Evolutionary conservation across 805 yeast species (phyloP).

Genomic region (Debaryomyces prosopidis): DNA sequence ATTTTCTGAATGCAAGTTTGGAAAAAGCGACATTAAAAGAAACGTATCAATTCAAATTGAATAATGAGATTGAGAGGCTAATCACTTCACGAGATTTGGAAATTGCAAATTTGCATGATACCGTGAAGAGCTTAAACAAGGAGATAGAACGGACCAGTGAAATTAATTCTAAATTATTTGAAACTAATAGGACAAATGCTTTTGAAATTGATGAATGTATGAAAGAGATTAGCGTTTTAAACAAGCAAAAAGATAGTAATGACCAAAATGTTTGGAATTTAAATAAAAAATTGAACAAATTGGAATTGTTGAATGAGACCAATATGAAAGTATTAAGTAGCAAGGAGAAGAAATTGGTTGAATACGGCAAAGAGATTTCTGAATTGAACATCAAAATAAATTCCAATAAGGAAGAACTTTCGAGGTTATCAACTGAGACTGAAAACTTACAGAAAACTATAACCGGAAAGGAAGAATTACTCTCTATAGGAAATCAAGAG

Average conservation of each 20-base stretch:
- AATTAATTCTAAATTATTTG: background rate
- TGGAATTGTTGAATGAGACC: background rate
- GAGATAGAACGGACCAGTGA: background rate
- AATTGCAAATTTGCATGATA: constrained; percentile 10
- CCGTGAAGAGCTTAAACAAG: background rate
- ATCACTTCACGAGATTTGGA: constrained; percentile 22
- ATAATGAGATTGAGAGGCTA: constrained; percentile 21
- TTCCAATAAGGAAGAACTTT: background rate
- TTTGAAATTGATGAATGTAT: background rate
- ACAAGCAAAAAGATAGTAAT: background rate
- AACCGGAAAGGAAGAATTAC: too few species aligned
- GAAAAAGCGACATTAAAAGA: constrained; percentile 9
- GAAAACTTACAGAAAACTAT: too few species aligned
- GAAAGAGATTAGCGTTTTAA: background rate
- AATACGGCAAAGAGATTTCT: background rate
- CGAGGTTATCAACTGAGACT: background rate
- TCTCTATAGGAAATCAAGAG: background rate
- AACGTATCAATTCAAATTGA: constrained; percentile 24
- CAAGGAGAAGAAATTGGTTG: background rate
- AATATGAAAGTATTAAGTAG: background rate
- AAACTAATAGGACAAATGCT: background rate
- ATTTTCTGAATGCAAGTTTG: background rate
- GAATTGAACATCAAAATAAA: background rate
- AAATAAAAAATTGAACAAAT: background rate
- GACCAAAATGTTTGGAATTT: background rate